phyloP scores from a whole-genome alignment of 2,329 filamentous ascomycete species.

The Botrytis porri region DNA sequence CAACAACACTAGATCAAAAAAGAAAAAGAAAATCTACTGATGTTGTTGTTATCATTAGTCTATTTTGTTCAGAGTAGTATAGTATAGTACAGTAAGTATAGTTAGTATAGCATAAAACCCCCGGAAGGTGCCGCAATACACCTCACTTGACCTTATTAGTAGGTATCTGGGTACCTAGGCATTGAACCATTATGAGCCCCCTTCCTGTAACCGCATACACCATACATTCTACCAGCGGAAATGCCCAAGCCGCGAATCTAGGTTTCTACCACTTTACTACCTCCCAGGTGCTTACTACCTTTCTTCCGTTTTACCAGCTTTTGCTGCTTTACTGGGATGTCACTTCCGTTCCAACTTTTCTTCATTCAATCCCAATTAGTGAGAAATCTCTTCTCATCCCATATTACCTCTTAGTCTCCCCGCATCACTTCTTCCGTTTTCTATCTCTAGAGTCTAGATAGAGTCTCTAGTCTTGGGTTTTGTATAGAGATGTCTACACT shows the following conservation, averaged over 20 bases:
- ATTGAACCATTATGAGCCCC: neutral
- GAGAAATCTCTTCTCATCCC: neutral
- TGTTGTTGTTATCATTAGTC: neutral
- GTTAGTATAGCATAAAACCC: too few relatives aligned
- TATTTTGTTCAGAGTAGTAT: neutral
- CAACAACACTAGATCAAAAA: neutral
- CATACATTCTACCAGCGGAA: neutral
- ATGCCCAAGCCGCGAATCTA: neutral
- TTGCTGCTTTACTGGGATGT: neutral
- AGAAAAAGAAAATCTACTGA: too few relatives aligned
- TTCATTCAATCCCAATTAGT: neutral
- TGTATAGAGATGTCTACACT: slow-evolving; percentile 15
- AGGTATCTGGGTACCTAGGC: neutral
- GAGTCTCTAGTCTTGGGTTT: neutral
- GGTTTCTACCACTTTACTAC: neutral
- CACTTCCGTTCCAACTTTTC: neutral
- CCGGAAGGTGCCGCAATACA: neutral
- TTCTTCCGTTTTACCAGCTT: neutral
- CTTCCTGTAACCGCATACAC: neutral
- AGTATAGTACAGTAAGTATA: too few relatives aligned
- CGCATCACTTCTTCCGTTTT: neutral
- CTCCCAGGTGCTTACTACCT: neutral
- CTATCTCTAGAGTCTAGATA: neutral
- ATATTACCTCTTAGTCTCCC: neutral
- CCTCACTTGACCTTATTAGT: neutral